Conservation (phyloP, 148 eudicot species). For the Rhododendron ovatum region DNA sequence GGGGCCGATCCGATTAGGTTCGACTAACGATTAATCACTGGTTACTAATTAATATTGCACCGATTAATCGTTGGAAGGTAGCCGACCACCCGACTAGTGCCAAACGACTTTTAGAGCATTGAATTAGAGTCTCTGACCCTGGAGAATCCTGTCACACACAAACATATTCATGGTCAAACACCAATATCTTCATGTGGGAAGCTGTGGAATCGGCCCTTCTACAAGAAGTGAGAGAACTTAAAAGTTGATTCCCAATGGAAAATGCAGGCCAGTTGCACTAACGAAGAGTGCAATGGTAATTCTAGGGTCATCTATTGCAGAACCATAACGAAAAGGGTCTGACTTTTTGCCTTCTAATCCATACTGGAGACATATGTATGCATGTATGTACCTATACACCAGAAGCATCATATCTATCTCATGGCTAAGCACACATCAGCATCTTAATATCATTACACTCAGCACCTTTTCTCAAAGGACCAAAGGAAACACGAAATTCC, state of each 20-base stretch:
- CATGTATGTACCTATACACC: background rate
- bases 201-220: background rate
- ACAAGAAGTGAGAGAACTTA: background rate
- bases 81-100: too few relatives aligned
- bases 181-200: background rate
- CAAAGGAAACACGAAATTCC: background rate
- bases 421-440: background rate
- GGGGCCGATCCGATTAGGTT: too few relatives aligned
- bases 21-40: too few relatives aligned
- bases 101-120: too few relatives aligned
- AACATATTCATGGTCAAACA: background rate
- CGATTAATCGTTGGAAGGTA: too few relatives aligned
- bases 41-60: too few relatives aligned
- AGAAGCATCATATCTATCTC: background rate
- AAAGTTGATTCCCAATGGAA: background rate
- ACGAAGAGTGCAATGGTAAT: background rate
- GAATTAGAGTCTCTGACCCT: background rate
- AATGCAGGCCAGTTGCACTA: background rate
- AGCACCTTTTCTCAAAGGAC: background rate
- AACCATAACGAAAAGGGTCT: background rate
- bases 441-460: background rate
- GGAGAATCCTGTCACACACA: background rate
- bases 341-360: background rate
- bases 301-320: background rate
- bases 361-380: background rate